Evolutionary conservation across 108 stramenopile species (phyloP).

Genomic region (Heterococcus sp.): DNA sequence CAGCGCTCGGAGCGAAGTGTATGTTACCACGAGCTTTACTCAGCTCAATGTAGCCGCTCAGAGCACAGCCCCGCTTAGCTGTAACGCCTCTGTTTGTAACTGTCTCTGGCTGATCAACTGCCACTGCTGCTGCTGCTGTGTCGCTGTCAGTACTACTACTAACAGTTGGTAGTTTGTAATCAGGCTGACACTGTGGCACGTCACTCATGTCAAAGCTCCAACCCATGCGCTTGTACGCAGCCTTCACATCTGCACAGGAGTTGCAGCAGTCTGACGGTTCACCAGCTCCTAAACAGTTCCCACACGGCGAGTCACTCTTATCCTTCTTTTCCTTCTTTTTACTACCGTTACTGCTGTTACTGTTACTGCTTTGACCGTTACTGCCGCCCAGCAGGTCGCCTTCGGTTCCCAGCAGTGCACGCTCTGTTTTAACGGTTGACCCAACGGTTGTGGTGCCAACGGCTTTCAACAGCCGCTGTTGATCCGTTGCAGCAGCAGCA

Average conservation of each 20-base stretch:
- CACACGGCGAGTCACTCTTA: background rate
- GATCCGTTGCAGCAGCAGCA: no score
- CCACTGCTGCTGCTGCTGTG: conserved; percentile 1
- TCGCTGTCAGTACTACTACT: no score
- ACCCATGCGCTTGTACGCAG: conserved; percentile 76
- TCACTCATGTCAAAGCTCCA: conserved; percentile 71
- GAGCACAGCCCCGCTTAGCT: conserved; percentile 77
- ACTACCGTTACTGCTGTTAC: no score
- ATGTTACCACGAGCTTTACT: conserved; percentile 76
- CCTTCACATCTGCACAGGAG: conserved; percentile 88
- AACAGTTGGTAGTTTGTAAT: no score
- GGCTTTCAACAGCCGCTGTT: no score
- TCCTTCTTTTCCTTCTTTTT: background rate
- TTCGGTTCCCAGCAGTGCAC: background rate
- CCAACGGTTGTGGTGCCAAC: no score
- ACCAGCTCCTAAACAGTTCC: conserved; percentile 94
- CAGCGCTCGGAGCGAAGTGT: conserved; percentile 82
- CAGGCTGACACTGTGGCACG: conserved; percentile 66
- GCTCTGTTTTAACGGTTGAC: background rate
- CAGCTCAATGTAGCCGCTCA: conserved; percentile 79
- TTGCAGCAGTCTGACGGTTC: conserved; percentile 87
- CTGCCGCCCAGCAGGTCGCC: no score
- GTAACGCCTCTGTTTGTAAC: no score
- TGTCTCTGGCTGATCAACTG: no score
- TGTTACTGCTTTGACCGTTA: no score